Evolutionary conservation across 306 rosid genomes (phyloP), one percentile per base, ranked within the genome.

Genomic region (Albizia julibrissin): DNA sequence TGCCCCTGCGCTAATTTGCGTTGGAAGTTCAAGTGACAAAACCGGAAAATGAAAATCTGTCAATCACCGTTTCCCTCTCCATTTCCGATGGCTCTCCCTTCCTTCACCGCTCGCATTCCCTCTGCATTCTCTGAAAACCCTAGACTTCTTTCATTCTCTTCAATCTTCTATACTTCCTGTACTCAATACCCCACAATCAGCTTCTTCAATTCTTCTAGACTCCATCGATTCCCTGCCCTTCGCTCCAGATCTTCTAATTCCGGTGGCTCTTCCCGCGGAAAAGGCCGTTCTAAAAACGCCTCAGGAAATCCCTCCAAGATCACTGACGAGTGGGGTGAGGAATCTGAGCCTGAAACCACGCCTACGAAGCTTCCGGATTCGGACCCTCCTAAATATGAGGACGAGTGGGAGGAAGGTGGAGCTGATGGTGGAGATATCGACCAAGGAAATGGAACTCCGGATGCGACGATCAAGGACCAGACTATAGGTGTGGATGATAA

Each of bases 241-340:
- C 97, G 89, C 81, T 37, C 80, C 71, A 54, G 29, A 81, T 81
- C 88, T 56, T 74, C 90, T 24, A 66, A 68, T 78, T 75, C 98
- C 78, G 86, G 44, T 74, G 82, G 71, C 59, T 56, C 40, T 26
- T 47, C 79, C 42, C 64, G 62, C 69, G 75, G 47, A 56, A 70
- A 56, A 39, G 93, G 82, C 18, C 72, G 82, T 3, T 67, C 72
- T 69, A 77, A 81, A 3, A 78, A 80, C 0, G 61, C 90, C 39
- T 49, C 81, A 26, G 68, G 31, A 3, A 47, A 74, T 29, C 78
- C 59, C 24, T 50, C 85, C 6, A 83, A 83, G 54, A 79, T 92
- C 77, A 52, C 97, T 29, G 92, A 92, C 62, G 97, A 93, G 77
- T 89, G 96, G 98, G 96, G 98, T 21, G 94, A 91, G 71, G 56